Base-by-base conservation (phyloP, 1,139 yeast genomes). In the Pichia cactophila region DNA sequence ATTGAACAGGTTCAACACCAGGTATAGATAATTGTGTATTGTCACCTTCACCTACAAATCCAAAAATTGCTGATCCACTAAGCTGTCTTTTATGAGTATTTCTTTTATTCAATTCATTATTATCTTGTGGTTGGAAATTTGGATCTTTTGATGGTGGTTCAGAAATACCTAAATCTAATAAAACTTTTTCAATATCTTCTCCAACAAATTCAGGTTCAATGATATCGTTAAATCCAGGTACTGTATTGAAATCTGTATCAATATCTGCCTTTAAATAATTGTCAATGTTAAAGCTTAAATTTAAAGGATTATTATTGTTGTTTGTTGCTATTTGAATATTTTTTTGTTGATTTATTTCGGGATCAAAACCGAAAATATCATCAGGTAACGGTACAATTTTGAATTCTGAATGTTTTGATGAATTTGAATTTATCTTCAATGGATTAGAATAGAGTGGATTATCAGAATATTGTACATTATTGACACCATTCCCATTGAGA, bases 1-100 rank as follows among this genome's bases (percentile, higher is more conserved):
- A 53, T 14, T 45, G 47, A 7, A 60, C 56, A 10, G 58, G 53
- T 5, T 66, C 61, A 7, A 70, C 47, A 1, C 79, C 79, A n/a
- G 70, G 70, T 26, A 77, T 65, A 1, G 79, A 73, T 26, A 77
- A 62, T 53, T 75, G 79, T 11, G 61, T 56, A 46, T 76, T 68
- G 41, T 69, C 69, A 56, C 78, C 81, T 16, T 71, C 72, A 14
- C 73, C 68, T 39, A 64, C 67, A 55, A 69, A 78, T 0, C 83
- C 83, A 58, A 78, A 78, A 23, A 78, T 78, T 6, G 79, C 83
- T 2, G 83, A 77, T 3, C 83, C 83, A 64, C 81, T 75, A 4
- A 61, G 45, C 48, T 61, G 59, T 44, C 68, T 57, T 10, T 57
- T 45, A 49, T 66, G 69, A 28, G 54, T 52, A 9, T 35, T 35